Base-by-base conservation (phyloP, 257 asterid species). In the Osmanthus fragrans region DNA sequence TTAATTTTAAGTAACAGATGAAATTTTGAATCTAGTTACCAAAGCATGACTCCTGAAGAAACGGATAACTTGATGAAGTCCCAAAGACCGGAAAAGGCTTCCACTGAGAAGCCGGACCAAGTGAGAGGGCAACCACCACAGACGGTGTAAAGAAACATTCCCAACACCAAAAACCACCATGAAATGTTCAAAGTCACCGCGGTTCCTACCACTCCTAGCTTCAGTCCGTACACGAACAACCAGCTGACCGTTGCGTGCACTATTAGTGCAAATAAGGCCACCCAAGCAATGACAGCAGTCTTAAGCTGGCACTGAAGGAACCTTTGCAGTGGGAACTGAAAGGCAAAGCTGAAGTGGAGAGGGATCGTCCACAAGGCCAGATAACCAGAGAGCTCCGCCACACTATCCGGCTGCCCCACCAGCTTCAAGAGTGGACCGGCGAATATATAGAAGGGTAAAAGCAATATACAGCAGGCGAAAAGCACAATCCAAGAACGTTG, bases 81-180 rank as follows among this genome's bases (percentile, higher is more conserved):
- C 96, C 92, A 90, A 11, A 92, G 90, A 4, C 90, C 96, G 19
- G 89, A 77, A 72, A 92, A 90, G 1, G 97, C 96, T 66, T 88
- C 89, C 56, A 77, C 54, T 3, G 87, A 82, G 70, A 92, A 90
- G 0, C 97, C 97, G 3, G 82, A 56, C 97, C 97, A 92, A 0
- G 97, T 85, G 21, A 2, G 80, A 5, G 93, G 91, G 30, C 97
- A 92, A 0, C 94, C 89, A 7, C 97, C 96, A 72, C 84, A 82
- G 4, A 75, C 67, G 12, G 87, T 73, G 80, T 90, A 92, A 8
- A 78, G 7, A 2, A 92, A 36, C 77, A 90, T 34, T 12, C 88
- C 92, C 6, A 78, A 7, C 32, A 85, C 78, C 4, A 86, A 23
- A 29, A 87, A 66, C 88, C 90, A 90, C 96, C 94, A 92, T 42